Evolutionary conservation across 2,329 filamentous ascomycete species (phyloP).

Genomic region (Geosmithia putterillii): DNA sequence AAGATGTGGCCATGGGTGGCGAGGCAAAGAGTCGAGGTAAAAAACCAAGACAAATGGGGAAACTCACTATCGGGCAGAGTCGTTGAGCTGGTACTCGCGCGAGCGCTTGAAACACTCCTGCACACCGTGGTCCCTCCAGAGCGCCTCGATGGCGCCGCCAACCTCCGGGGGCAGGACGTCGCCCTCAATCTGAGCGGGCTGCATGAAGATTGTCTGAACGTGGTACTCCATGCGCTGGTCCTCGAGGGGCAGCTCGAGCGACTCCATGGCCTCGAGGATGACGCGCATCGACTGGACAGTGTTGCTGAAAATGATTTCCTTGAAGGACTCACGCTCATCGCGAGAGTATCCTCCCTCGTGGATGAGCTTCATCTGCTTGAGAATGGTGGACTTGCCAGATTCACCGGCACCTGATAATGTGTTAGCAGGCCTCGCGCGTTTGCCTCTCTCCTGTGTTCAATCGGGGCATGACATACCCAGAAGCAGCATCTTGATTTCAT

Average conservation of each 20-base stretch:
- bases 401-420: slow-evolving; percentile 72
- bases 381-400: slow-evolving; percentile 83
- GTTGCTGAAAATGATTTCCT: slow-evolving; percentile 61
- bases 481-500: slow-evolving; percentile 99
- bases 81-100: slow-evolving; percentile 90
- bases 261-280: slow-evolving; percentile 58
- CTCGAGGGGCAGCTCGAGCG: slow-evolving; percentile 67
- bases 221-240: slow-evolving; percentile 93
- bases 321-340: slow-evolving; percentile 63
- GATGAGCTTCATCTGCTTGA: slow-evolving; percentile 99
- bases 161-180: slow-evolving; percentile 91
- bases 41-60: not conserved
- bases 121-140: slow-evolving; percentile 89
- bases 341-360: slow-evolving; percentile 98
- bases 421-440: not conserved
- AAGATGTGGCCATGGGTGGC: not conserved
- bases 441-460: no score
- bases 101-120: slow-evolving; percentile 94
- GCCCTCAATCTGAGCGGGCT: slow-evolving; percentile 91
- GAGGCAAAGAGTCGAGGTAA: not conserved
- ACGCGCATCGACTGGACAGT: slow-evolving; percentile 59
- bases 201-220: slow-evolving; percentile 98
- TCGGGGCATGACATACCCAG: slow-evolving; percentile 50
- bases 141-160: slow-evolving; percentile 78
- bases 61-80: slow-evolving; percentile 88